Base-by-base conservation (phyloP, 352 stramenopile species). In the Pythium insidiosum region DNA sequence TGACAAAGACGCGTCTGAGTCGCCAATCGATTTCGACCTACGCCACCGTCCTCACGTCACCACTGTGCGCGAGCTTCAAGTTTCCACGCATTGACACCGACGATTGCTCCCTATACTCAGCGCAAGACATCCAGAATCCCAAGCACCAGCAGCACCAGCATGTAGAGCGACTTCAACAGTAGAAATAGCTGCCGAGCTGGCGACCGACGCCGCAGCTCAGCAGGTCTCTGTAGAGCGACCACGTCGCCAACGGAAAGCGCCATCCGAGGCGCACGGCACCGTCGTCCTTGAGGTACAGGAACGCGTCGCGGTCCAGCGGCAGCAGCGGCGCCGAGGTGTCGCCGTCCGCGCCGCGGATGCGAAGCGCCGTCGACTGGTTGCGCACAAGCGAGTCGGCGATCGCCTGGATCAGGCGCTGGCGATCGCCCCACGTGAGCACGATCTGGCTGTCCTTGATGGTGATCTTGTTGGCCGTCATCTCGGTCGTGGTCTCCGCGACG, bases 391-490 rank as follows among this genome's bases (percentile, higher is more conserved):
- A 36, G 1, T 30, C 36, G n/a, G 43, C 50, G 9, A 58, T 35
- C 19, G 22, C 43, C 28, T 35, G 26, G 29, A 58, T 35, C n/a
- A 58, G 33, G 13, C 47, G 36, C 20, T 37, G n/a, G 43, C 50
- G 50, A 19, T 58, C 50, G 37, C 50, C 31, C 12, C 29, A 16
- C 7, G 50, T 45, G 28, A 58, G 50, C 43, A 58, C 50, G 33
- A 58, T 58, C 15, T 37, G 50, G 16, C 50, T 58, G 50, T 58
- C 43, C 16, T 47, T 30, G 30, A 53, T 58, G 18, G 19, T 35
- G 6, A 58, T 37, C 29, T 47, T 51, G 38, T 58, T 58, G 37
- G 28, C 6, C 13, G 16, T 33, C 47, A 31, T 21, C 28, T 29
- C 26, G 24, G 36, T 25, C 13, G 29, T 28, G 23, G 6, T n/a